Conservation (phyloP, 139 green algal genomes). For the Chara braunii region DNA sequence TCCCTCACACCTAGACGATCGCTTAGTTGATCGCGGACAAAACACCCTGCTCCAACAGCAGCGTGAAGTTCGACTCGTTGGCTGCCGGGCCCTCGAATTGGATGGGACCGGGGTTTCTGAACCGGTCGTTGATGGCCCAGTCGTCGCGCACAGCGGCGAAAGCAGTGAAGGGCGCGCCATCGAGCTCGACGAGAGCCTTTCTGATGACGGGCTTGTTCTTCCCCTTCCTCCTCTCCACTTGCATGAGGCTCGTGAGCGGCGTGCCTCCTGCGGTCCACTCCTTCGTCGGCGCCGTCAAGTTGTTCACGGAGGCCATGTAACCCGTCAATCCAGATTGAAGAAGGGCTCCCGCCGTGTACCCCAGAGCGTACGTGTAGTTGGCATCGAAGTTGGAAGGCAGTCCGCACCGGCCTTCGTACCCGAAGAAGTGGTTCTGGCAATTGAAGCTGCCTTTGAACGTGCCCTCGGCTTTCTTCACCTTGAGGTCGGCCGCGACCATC, state of each 20-base stretch:
- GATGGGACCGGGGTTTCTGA: conserved; percentile 49
- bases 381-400: conserved; percentile 38
- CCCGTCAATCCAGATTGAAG: conserved; percentile 34
- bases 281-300: conserved; percentile 15
- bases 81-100: conserved; percentile 44
- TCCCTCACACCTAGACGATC: too few species aligned
- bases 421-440: conserved; percentile 28
- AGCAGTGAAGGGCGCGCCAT: conserved; percentile 40
- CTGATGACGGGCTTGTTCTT: conserved; percentile 51
- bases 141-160: conserved; percentile 34
- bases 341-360: conserved; percentile 45
- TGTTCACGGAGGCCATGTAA: conserved; percentile 47
- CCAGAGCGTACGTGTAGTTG: conserved; percentile 41
- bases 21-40: not conserved
- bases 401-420: conserved; percentile 24
- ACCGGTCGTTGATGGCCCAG: conserved; percentile 50
- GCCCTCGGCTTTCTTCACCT: not conserved
- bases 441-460: conserved; percentile 21
- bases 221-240: conserved; percentile 48
- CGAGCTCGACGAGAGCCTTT: conserved; percentile 55
- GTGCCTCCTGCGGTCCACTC: conserved; percentile 51
- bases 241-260: conserved; percentile 52
- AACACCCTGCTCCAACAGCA: conserved; percentile 43
- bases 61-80: conserved; percentile 42
- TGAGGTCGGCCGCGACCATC: conserved; percentile 25